These are phyloP conservation scores for Candida ipomoeae DNA, from an alignment of 805 yeast species.

Conservation along the genomic window DNA sequence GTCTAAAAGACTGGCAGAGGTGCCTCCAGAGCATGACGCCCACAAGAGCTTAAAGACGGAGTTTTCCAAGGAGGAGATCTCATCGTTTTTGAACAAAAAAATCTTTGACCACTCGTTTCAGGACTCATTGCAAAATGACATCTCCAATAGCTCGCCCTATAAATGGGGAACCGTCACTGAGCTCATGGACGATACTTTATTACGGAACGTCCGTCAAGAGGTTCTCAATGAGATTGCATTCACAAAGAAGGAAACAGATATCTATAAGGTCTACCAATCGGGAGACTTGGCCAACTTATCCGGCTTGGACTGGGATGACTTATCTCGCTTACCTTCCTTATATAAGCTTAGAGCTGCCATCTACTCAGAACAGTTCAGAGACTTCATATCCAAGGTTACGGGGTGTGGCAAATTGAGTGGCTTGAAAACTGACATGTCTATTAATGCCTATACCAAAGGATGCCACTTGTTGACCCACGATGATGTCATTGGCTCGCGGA, in stretches of 20 bases:
- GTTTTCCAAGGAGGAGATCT: slow-evolving; percentile 33
- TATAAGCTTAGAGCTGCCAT: slow-evolving; percentile 80
- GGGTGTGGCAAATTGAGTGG: slow-evolving; percentile 90
- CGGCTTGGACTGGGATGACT: slow-evolving; percentile 74
- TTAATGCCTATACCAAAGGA: slow-evolving; percentile 86
- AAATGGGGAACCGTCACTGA: slow-evolving; percentile 82
- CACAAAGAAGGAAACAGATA: slow-evolving; percentile 94
- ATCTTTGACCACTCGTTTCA: slow-evolving; percentile 46
- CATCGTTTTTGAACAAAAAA: slow-evolving; percentile 42
- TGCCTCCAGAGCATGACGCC: neutral
- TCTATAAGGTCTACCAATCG: slow-evolving; percentile 84
- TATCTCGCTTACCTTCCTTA: slow-evolving; percentile 67
- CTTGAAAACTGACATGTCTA: slow-evolving; percentile 84
- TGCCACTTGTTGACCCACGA: slow-evolving; percentile 95
- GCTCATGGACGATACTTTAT: slow-evolving; percentile 69
- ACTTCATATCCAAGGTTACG: slow-evolving; percentile 69
- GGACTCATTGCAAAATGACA: slow-evolving; percentile 35
- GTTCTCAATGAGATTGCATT: slow-evolving; percentile 80
- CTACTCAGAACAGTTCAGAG: slow-evolving; percentile 81
- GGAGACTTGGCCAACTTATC: slow-evolving; percentile 91
- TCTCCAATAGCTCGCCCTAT: slow-evolving; percentile 67
- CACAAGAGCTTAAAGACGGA: slow-evolving; percentile 9
- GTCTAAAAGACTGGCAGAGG: slow-evolving; percentile 13
- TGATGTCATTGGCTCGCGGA: slow-evolving; percentile 93
- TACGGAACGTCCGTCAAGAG: slow-evolving; percentile 79